Evolutionary conservation across 441 rosid species (phyloP), one percentile per base, ranked within the genome.

Genomic region (Omphalea diandra): DNA sequence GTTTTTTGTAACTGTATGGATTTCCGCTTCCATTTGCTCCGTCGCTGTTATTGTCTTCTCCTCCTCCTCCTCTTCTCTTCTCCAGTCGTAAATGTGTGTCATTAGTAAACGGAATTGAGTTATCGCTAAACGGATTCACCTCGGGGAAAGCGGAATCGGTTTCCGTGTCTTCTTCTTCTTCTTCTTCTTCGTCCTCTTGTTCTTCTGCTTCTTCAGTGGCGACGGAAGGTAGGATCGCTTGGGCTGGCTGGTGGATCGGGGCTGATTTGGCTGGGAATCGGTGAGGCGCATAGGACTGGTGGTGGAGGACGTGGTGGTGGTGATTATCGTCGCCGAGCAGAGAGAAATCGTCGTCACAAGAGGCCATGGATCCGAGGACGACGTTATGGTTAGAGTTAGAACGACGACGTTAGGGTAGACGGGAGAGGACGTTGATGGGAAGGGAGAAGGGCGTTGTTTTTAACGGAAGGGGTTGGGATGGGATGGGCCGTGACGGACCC

Each of bases 281-380:
- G 53, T 81, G 72, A 35, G 85, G 67, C 63, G 87, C 76, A 75
- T 84, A 86, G 1, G 84, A 54, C 1, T n/a, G n/a, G n/a, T 78
- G 75, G 69, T 73, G 82, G 63, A 67, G 55, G 49, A 75, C 65
- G 63, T 76, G n/a, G n/a, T n/a, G 87, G n/a, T n/a, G 82, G 79
- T 78, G 73, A 82, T 74, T 68, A 56, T 83, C 88, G 40, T 88
- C 88, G 49, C 82, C 85, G 69, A 87, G 82, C 57, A 85, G 84
- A 68, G 90, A 63, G 85, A 87, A 89, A 75, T 89, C 91, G 78
- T 87, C 91, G 83, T 86, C 87, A 86, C 90, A 88, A 70, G 90
- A 86, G 38, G 91, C 63, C 75, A 55, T 49, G 63, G 46, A 15
- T n/a, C n/a, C n/a, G n/a, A n/a, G n/a, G 49, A 52, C 70, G 75